Evolutionary conservation across 202 grass and related monocot genomes (phyloP), one percentile per base, ranked within the genome.

Genomic region (Brachypodium distachyon): DNA sequence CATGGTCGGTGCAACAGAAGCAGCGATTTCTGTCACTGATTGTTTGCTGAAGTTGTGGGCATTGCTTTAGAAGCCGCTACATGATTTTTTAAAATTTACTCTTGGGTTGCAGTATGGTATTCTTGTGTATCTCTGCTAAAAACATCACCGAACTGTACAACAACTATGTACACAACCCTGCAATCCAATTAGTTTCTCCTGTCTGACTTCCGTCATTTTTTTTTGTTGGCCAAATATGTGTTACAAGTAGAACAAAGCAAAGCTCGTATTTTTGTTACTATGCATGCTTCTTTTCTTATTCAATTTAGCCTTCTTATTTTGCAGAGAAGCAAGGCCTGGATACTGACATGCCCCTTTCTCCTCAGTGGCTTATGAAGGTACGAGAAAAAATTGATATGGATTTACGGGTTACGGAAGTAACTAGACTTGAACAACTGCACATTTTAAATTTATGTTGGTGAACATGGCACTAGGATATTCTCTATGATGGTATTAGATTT

Each of bases 291-390:
- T 51, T 87, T 11, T 41, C 11, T 79, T 65, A 47, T 54, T 78
- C 10, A 64, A 60, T 41, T 44, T 74, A 61, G 18, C 9, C 42
- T 85, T 80, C 81, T 31, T 19, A n/a, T 83, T 41, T 69, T 83
- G 49, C 82, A 94, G 91, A 94, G 50, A 83, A 81, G 72, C 89
- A 85, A 85, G 87, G 83, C 69, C 60, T 83, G 67, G 92, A 96
- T 74, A 89, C 77, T 86, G 81, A 87, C 23, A 83, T 96, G 75
- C 96, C 96, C 38, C 96, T 99, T 83, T 99, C 96, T 83, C 96
- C 91, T 85, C 96, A 99, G 80, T 99, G 96, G 96, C 96, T 99
- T 90, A 83, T 93, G 83, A 99, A 99, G 69, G 57, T 85, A 76
- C 78, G 69, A 62, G 81, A 90, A 85, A 84, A 83, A 46, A 81